These are phyloP conservation scores for Psilocybe cyanescens DNA, from an alignment of 768 basidiomycete species.

Conservation along the genomic window DNA sequence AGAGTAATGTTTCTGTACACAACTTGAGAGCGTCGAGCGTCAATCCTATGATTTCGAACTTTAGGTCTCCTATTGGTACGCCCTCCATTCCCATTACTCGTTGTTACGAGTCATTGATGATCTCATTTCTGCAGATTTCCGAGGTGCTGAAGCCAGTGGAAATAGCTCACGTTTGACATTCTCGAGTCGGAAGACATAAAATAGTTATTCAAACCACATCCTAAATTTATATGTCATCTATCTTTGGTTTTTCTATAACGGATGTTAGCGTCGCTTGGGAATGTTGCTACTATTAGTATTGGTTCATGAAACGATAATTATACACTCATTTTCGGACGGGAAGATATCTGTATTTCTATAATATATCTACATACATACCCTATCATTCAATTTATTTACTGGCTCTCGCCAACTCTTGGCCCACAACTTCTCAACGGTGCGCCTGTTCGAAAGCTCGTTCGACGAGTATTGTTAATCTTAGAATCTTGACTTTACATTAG, in stretches of 20 bases:
- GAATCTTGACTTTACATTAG: no score
- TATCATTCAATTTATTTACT: neutral
- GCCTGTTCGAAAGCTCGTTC: no score
- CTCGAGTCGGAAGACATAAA: slow-evolving; percentile 21
- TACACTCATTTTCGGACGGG: slow-evolving; percentile 6
- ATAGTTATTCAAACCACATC: neutral
- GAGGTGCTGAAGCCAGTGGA: slow-evolving; percentile 22
- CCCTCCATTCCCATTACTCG: slow-evolving; percentile 1
- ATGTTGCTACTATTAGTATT: neutral
- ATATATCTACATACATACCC: neutral
- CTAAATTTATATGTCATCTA: neutral
- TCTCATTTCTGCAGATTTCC: slow-evolving; percentile 25
- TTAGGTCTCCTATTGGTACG: slow-evolving; percentile 73
- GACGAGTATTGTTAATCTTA: no score
- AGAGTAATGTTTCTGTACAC: slow-evolving; percentile 48
- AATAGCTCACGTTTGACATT: slow-evolving; percentile 36
- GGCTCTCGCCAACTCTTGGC: no score
- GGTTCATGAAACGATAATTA: neutral
- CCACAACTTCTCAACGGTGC: no score
- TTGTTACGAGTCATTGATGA: neutral
- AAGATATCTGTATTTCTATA: neutral
- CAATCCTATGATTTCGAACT: slow-evolving; percentile 63
- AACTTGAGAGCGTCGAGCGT: slow-evolving; percentile 38
- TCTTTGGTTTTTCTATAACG: neutral
- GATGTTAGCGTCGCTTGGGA: neutral